Evolutionary conservation across 768 basidiomycete species (phyloP), one percentile per base, ranked within the genome.

Genomic region (Sutorius australiensis): DNA sequence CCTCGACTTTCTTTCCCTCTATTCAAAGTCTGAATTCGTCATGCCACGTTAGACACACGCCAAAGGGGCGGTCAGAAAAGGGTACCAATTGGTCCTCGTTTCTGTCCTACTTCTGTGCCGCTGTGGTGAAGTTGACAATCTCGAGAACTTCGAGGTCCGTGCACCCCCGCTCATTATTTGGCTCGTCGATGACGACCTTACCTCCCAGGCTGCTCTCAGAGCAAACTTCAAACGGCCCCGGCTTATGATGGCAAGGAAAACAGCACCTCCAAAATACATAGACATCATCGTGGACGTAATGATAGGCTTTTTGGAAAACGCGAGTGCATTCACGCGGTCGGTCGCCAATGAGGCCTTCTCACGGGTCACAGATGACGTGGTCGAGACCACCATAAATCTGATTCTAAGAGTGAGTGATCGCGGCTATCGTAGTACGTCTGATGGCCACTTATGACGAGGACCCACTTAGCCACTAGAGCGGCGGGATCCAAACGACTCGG

Each of bases 241-340:
- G 56, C 45, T 63, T 37, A 72, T 71, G 55, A 66, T 72, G 53
- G 54, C 67, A 13, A 76, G 77, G 60, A 79, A 79, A 57, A 56
- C 67, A 6, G 14, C 13, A 0, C 13, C 33, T 14, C 12, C 79
- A 1, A 80, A 80, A 44, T 84, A 93, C 1, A 82, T 95, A 50
- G 93, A 97, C 56, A 71, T 93, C 40, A 77, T 98, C 37, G 84
- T 95, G 32, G 94, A 98, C 65, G 79, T 80, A n/a, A 82, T 98
- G 46, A 90, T 99, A 44, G 92, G 92, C 6, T 87, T 90, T 64
- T 72, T 99, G 34, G 93, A 98, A 66, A 81, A 87, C 53, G 84
- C 86, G 3, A 88, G 86, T 5, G 81, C 84, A 37, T 95, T 88
- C 67, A 77, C 89, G 71, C 84, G 92, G 31, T 81, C 83, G 3